Conservation (phyloP, 805 yeast genomes). For the Ogataea kodamae region DNA sequence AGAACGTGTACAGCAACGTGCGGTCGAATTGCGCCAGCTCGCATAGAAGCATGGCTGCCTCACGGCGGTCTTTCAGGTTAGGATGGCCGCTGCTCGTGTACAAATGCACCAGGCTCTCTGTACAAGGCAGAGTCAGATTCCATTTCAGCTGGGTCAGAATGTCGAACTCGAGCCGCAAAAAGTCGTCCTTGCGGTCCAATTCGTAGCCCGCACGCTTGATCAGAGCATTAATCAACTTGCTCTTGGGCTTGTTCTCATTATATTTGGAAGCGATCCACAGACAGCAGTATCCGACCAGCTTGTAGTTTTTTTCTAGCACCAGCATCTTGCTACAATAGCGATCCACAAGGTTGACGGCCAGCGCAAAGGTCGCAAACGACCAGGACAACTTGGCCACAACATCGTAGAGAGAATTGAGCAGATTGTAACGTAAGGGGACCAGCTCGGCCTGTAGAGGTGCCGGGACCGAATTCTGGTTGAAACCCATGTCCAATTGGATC, state of each 20-base stretch:
- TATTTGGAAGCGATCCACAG: conserved; percentile 45
- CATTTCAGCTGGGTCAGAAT: conserved; percentile 61
- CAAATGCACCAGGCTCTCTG: conserved; percentile 61
- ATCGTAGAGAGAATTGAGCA: conserved; percentile 33
- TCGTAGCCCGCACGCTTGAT: conserved; percentile 31
- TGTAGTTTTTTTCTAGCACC: conserved; percentile 35
- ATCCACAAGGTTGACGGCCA: conserved; percentile 38
- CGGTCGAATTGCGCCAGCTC: conserved; percentile 65
- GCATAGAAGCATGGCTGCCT: conserved; percentile 58
- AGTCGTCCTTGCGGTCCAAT: conserved; percentile 21
- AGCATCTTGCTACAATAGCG: conserved; percentile 35
- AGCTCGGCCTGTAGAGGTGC: conserved; percentile 26
- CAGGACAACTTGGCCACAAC: conserved; percentile 29
- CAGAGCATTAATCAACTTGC: conserved; percentile 33
- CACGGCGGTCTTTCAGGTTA: conserved; percentile 45
- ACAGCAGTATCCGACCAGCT: conserved; percentile 42
- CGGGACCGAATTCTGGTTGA: conserved; percentile 31
- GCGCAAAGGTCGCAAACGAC: conserved; percentile 35
- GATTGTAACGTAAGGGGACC: conserved; percentile 19
- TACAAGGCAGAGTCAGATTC: conserved; percentile 59
- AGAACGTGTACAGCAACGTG: conserved; percentile 49
- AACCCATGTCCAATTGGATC: conserved; percentile 24
- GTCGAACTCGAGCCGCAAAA: conserved; percentile 67
- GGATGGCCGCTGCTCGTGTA: conserved; percentile 36
- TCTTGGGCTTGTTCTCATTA: conserved; percentile 52